Percentiles rank a stretch among this genome's conserved stretches.
phyloP scores from a whole-genome alignment of 352 stramenopile species.

The Phytophthora boehmeriae region DNA sequence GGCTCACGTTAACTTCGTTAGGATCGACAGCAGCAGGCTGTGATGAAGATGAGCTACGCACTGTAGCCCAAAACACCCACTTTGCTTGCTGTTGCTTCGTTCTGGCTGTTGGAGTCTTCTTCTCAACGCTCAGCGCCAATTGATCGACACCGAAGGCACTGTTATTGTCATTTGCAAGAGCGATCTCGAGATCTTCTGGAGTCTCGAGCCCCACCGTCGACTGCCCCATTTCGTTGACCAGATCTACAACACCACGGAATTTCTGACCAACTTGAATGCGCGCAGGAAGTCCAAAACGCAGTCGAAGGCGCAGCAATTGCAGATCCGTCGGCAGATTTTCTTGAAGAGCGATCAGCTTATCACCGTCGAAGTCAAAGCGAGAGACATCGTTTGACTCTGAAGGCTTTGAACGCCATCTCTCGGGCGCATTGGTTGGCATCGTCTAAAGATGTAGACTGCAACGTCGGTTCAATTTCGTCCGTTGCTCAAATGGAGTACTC shows the following conservation, averaged over 20 bases:
- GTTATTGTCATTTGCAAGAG: background rate
- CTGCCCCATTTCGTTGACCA: constrained; percentile 69
- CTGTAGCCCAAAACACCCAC: constrained; percentile 11
- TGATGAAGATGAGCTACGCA: background rate
- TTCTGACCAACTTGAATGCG: constrained; percentile 20
- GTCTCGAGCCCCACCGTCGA: background rate
- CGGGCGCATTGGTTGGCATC: background rate
- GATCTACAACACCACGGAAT: constrained; percentile 48
- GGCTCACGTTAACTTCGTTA: background rate
- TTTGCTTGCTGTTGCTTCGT: constrained; percentile 7
- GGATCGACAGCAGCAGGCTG: background rate
- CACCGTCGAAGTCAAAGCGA: constrained; percentile 18
- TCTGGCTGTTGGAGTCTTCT: background rate
- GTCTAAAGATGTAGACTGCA: background rate
- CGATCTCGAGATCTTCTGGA: constrained; percentile 8
- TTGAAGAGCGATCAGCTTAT: constrained; percentile 17
- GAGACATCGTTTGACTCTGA: background rate
- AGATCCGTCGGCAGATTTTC: constrained; percentile 16
- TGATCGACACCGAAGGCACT: background rate
- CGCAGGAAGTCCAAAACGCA: constrained; percentile 50
- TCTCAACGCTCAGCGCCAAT: constrained; percentile 15
- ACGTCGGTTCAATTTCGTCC: constrained; percentile 15
- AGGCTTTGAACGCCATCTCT: background rate
- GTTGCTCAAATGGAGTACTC: background rate
- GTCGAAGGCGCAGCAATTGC: constrained; percentile 46